These are phyloP conservation scores for Pilobolus umbonatus DNA, from an alignment of 192 early-diverging fungal genomes.

Conservation along the genomic window DNA sequence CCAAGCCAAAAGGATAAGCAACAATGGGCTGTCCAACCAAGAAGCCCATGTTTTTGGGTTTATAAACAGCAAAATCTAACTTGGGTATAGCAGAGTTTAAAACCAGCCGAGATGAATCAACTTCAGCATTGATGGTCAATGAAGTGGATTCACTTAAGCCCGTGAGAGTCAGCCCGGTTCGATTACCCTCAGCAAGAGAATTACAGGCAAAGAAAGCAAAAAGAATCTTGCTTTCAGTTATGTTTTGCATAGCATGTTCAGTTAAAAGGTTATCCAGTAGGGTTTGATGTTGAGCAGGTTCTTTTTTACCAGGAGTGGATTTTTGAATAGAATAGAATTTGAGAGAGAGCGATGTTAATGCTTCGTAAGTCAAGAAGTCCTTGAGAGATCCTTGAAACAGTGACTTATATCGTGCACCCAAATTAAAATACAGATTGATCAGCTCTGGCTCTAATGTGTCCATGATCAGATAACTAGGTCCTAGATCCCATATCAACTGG, in stretches of 20 bases:
- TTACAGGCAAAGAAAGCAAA: constrained; percentile 58
- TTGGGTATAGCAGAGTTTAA: constrained; percentile 55
- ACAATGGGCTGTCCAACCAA: constrained; percentile 51
- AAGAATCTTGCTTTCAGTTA: constrained; percentile 61
- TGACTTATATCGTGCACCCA: constrained; percentile 59
- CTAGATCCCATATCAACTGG: constrained; percentile 54
- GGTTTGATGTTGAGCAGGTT: constrained; percentile 40
- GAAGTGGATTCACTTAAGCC: constrained; percentile 34
- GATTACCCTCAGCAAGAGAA: constrained; percentile 34
- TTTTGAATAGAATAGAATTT: constrained; percentile 32
- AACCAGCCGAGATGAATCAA: constrained; percentile 19
- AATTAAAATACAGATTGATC: constrained; percentile 55
- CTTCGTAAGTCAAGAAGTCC: constrained; percentile 67
- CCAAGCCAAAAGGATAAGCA: constrained; percentile 52
- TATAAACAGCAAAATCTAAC: constrained; percentile 42
- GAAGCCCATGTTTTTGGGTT: constrained; percentile 35
- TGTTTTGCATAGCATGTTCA: constrained; percentile 38
- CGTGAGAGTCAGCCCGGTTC: constrained; percentile 23
- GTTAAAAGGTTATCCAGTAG: constrained; percentile 52
- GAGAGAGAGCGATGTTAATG: constrained; percentile 49
- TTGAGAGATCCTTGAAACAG: constrained; percentile 60
- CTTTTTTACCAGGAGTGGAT: constrained; percentile 10
- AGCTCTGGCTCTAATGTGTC: constrained; percentile 57
- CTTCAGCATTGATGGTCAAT: constrained; percentile 18
- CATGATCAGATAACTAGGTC: constrained; percentile 59